Conservation (phyloP, 73 alveolate species). For the Blepharisma japonicum region DNA sequence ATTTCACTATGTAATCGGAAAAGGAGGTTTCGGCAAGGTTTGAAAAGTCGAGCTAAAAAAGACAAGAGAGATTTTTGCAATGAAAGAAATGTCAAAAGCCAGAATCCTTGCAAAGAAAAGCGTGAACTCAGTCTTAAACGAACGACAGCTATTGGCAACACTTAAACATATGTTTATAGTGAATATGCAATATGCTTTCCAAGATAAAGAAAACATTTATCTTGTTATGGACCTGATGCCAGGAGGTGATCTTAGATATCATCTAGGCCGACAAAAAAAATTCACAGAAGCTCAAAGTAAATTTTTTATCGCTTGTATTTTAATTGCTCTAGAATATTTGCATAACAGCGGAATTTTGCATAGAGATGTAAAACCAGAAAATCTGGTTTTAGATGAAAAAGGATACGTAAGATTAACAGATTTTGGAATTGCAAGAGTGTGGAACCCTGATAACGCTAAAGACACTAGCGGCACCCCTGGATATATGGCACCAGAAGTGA, state of each 20-base stretch:
- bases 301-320: constrained; percentile 53
- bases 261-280: constrained; percentile 46
- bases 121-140: constrained; percentile 86
- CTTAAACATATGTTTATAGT: constrained; percentile 68
- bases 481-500: constrained; percentile 47
- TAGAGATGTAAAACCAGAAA: constrained; percentile 74
- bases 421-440: constrained; percentile 9
- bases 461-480: constrained; percentile 40
- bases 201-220: constrained; percentile 73
- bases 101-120: constrained; percentile 76
- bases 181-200: constrained; percentile 82
- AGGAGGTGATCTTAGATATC: constrained; percentile 83
- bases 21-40: constrained; percentile 46
- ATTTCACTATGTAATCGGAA: constrained; percentile 43
- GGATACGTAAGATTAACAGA: constrained; percentile 19
- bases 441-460: neutral
- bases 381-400: constrained; percentile 52
- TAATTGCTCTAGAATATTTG: constrained; percentile 52
- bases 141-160: constrained; percentile 70
- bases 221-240: constrained; percentile 68
- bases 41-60: constrained; percentile 57
- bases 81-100: constrained; percentile 36
- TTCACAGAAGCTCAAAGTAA: constrained; percentile 34
- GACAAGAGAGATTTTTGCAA: constrained; percentile 49
- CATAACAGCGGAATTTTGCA: constrained; percentile 51